Conservation (phyloP, 176 grass and related monocot species). For the Otatea glauca region DNA sequence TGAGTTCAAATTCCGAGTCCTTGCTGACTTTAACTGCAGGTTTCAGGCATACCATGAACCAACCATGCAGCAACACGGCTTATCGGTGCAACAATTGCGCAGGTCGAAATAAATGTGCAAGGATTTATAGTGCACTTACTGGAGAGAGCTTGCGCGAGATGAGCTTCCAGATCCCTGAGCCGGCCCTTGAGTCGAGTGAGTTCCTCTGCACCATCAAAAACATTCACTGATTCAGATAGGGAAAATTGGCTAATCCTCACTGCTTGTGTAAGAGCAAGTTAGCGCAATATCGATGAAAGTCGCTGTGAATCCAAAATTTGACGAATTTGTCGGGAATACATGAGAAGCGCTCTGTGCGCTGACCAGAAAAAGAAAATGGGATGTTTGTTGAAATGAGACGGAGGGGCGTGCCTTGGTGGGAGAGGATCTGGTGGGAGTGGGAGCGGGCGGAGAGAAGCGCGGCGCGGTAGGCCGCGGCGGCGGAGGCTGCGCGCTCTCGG, state of each 20-base stretch:
- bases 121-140: slow-evolving; percentile 31
- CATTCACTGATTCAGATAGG: background rate
- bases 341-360: background rate
- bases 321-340: background rate
- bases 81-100: background rate
- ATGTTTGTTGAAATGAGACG: background rate
- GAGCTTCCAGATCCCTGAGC: slow-evolving; percentile 40
- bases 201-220: slow-evolving; percentile 50
- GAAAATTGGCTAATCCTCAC: background rate
- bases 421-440: slow-evolving; percentile 25
- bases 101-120: background rate
- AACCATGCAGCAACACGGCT: background rate
- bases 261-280: background rate
- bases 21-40: slow-evolving; percentile 53
- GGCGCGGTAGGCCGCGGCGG: slow-evolving; percentile 40
- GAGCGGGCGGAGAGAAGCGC: slow-evolving; percentile 41
- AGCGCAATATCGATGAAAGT: background rate
- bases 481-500: slow-evolving; percentile 25
- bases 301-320: background rate
- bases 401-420: slow-evolving; percentile 43
- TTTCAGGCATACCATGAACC: slow-evolving; percentile 11
- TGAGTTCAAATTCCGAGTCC: slow-evolving; percentile 29
- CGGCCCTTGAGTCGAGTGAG: slow-evolving; percentile 45
- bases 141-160: slow-evolving; percentile 45
- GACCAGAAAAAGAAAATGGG: background rate